These are phyloP conservation scores for Arabidopsis suecica DNA, from an alignment of 345 rosid species.

Conservation along the genomic window DNA sequence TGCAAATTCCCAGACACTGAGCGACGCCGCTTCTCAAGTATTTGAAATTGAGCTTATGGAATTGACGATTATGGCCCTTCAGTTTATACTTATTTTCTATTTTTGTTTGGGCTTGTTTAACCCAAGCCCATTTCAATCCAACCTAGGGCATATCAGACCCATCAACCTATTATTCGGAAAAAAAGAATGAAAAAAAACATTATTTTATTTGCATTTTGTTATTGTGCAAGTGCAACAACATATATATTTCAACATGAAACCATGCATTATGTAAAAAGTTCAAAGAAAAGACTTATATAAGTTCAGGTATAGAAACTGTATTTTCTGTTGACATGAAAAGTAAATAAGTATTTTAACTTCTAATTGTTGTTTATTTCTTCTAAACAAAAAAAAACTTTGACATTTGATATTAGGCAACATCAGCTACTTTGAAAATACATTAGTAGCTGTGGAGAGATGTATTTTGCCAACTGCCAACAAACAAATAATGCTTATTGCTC, in stretches of 20 bases:
- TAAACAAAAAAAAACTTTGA: not conserved
- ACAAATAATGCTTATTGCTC: not conserved
- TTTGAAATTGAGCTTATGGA: slow-evolving; percentile 16
- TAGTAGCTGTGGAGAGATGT: not conserved
- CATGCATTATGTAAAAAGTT: not conserved
- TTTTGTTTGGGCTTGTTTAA: not conserved
- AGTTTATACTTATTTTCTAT: not conserved
- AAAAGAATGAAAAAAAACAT: not conserved
- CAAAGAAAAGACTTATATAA: not conserved
- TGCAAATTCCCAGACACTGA: slow-evolving; percentile 11
- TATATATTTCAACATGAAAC: not conserved
- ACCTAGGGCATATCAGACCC: not conserved
- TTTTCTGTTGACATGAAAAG: not conserved
- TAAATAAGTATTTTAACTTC: not conserved
- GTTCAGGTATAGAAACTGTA: not conserved
- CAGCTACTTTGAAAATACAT: not conserved
- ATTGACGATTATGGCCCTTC: slow-evolving; percentile 20
- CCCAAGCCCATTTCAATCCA: not conserved
- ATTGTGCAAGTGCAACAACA: not conserved
- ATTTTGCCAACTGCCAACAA: not conserved
- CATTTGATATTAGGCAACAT: not conserved
- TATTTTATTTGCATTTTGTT: not conserved
- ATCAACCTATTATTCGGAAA: not conserved
- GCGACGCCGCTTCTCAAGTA: slow-evolving; percentile 27
- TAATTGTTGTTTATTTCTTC: not conserved